Evolutionary conservation across 2,329 filamentous ascomycete species (phyloP), one percentile per base, ranked within the genome.

Genomic region (Alternaria arborescens): DNA sequence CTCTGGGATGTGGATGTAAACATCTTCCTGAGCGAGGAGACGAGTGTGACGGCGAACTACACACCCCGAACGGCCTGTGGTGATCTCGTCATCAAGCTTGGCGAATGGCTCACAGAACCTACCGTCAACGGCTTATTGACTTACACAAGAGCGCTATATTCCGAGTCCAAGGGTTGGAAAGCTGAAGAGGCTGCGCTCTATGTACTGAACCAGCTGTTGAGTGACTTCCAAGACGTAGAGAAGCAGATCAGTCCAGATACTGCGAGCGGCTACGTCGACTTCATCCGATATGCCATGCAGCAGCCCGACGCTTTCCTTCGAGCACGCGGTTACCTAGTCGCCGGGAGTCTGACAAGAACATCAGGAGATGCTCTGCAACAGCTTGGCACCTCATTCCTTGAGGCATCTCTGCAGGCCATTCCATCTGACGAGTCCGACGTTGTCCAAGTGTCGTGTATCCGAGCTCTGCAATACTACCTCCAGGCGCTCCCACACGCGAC

Each of bases 1-100:
- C 81, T 99, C 10, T 99, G 95, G 95, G 93, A 97, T 70, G 93
- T 97, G 64, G 95, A 99, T 78, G 91, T 96, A 68, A 98, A 97
- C 60, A 86, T 99, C 2, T 99, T 96, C 79, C 85, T 99, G 47
- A 94, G 93, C 1, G 95, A 99, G 79, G 94, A 98, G 80, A 94
- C 93, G 2, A 94, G 93, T 2, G 91, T 97, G 18, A 97, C 93
- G 12, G 92, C 94, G 32, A 98, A 98, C 78, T 99, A 98, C 80
- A 97, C 95, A 0, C 92, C 95, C 14, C 89, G 95, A 68, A 97
- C 93, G 18, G 95, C 94, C 41, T 95, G 93, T 65, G 94, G 93
- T 50, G 95, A 98, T 76, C 83, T 99, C 50, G 86, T 97, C 28
- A 93, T 97, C 79, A 97, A 97, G 81, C 84, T 97, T 60, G 92